Percentiles rank a stretch among this genome's conserved stretches.
These are phyloP conservation scores for Cutaneotrichosporon daszewskae DNA, from an alignment of 1,284 basidiomycete species.

Conservation along the genomic window DNA sequence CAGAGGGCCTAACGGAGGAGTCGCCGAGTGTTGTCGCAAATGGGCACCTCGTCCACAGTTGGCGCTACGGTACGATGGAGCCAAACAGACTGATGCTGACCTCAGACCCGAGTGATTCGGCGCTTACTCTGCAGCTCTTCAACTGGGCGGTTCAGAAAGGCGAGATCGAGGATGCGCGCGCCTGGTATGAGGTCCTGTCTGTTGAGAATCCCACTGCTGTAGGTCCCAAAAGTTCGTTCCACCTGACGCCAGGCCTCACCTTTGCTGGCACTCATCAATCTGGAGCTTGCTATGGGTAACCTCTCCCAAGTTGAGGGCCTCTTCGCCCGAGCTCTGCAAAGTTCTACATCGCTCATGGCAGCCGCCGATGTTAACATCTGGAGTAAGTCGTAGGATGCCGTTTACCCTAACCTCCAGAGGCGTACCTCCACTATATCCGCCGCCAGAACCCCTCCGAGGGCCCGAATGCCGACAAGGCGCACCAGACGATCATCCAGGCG, in stretches of 20 bases:
- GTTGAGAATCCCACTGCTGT: conserved; percentile 43
- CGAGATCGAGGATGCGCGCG: conserved; percentile 43
- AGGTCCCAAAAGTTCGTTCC: conserved; percentile 6
- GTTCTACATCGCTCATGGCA: conserved; percentile 37
- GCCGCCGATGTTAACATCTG: conserved; percentile 46
- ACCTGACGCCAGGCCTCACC: conserved; percentile 30
- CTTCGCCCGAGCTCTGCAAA: conserved; percentile 41
- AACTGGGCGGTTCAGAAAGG: conserved; percentile 45
- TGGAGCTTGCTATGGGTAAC: conserved; percentile 45
- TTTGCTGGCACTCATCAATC: conserved; percentile 42
- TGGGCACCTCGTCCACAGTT: conserved; percentile 24
- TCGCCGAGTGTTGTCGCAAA: conserved; percentile 36
- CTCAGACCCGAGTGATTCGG: conserved; percentile 28
- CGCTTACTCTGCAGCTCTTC: conserved; percentile 44
- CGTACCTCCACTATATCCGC: conserved; percentile 49
- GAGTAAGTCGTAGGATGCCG: conserved; percentile 31
- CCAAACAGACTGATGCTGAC: background rate
- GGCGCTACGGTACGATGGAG: conserved; percentile 22
- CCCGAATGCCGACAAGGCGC: conserved; percentile 52
- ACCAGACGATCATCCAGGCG: conserved; percentile 73
- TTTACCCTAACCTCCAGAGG: conserved; percentile 23
- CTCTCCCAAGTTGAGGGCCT: conserved; percentile 43
- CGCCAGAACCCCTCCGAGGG: conserved; percentile 44
- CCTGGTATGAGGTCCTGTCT: conserved; percentile 40
- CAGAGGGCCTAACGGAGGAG: conserved; percentile 25